Percentiles rank a stretch among this genome's conserved stretches.
Evolutionary conservation across 257 asterid species (phyloP).

Genomic region (Solanum chaucha): DNA sequence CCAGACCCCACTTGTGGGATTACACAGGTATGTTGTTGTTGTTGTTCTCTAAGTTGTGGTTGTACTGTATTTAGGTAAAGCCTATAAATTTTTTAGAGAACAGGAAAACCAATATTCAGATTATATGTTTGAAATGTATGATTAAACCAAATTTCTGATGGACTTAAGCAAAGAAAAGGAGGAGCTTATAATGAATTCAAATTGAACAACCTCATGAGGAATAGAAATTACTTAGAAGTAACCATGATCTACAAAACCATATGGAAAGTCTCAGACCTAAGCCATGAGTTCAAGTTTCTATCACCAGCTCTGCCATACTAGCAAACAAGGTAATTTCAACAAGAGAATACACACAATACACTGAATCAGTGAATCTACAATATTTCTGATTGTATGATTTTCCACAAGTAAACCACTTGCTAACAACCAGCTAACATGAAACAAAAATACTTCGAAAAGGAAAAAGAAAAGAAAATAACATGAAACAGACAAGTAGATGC

Average conservation of each 20-base stretch:
- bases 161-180: background rate
- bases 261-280: background rate
- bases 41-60: background rate
- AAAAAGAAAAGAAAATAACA: background rate
- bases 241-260: background rate
- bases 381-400: background rate
- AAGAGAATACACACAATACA: background rate
- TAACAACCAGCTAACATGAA: background rate
- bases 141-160: background rate
- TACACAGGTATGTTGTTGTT: background rate
- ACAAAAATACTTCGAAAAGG: background rate
- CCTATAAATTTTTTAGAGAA: background rate
- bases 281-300: background rate
- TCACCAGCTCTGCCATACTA: background rate
- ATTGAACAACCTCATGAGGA: background rate
- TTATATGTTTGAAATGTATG: background rate
- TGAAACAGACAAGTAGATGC: background rate
- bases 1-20: background rate
- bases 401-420: background rate
- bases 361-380: background rate
- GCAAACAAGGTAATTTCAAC: background rate
- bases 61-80: background rate
- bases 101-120: background rate
- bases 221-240: background rate
- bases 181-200: background rate